phyloP scores from a whole-genome alignment of 371 early-diverging fungal species.

The Circinella umbellata region DNA sequence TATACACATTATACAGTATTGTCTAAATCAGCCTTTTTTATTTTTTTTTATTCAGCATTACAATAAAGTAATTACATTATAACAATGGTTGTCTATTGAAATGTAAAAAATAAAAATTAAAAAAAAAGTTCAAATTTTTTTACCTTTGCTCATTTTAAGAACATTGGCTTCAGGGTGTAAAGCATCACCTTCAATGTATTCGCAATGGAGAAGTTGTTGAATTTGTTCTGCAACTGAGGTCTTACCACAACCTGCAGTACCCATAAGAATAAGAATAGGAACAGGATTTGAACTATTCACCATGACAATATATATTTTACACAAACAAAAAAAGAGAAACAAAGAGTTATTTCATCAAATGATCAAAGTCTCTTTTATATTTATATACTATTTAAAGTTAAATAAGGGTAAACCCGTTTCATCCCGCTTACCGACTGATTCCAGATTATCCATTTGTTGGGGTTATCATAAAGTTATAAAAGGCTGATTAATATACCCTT shows the following conservation, averaged over 20 bases:
- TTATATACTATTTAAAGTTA: too few relatives aligned
- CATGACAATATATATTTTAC: constrained; percentile 1
- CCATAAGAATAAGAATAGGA: constrained; percentile 52
- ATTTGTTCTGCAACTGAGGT: constrained; percentile 56
- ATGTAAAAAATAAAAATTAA: neutral
- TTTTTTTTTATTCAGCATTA: too few relatives aligned
- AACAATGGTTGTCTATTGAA: neutral
- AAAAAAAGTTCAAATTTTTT: too few relatives aligned
- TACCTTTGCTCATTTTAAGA: constrained; percentile 65
- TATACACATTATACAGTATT: neutral
- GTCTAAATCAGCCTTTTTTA: neutral
- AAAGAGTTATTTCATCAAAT: neutral
- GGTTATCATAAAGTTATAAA: neutral
- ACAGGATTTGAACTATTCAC: constrained; percentile 16
- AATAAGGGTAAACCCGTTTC: neutral
- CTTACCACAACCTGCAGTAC: constrained; percentile 71
- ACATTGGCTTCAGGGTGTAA: constrained; percentile 62
- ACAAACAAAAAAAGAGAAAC: neutral
- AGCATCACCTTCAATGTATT: constrained; percentile 67
- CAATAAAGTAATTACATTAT: too few relatives aligned
- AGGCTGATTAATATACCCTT: too few relatives aligned
- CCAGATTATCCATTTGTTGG: neutral
- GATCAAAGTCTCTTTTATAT: neutral
- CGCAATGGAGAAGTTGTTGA: constrained; percentile 42
- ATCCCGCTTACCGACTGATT: constrained; percentile 6